Evolutionary conservation across 176 grass and related monocot genomes (phyloP), one percentile per base, ranked within the genome.

Genomic region (Oryza brachyantha): DNA sequence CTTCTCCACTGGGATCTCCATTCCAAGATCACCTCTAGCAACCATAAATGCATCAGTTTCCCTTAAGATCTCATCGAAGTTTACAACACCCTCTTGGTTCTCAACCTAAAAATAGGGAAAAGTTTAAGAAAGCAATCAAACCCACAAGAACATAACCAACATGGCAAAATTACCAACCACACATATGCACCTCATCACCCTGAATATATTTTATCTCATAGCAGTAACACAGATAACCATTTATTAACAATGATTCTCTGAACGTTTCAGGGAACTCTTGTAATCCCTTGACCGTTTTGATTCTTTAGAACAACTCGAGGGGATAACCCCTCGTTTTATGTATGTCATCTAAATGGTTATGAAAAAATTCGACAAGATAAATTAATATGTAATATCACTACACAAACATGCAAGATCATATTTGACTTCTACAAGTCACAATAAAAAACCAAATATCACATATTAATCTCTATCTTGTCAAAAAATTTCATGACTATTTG

Each of bases 1-100:
- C 87, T 97, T 97, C 72, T 93, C 94, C 7, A 97, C 91, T 42
- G 91, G 91, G 68, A 97, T 97, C 84, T 97, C 94, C 94, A 93
- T 97, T 71, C 94, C 94, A 60, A 97, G 88, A 83, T 97, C 94
- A 82, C 94, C 94, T 36, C 94, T 76, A 9, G 91, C 91, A 91
- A 97, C 94, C 94, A 93, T 97, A 78, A 91, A 97, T 13, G 88
- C 78, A 78, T 97, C 94, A 21, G 94, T 97, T 88, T 93, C 94
- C 66, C 91, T 90, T 77, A 97, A 76, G 43, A 97, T 97, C 8
- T 97, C 91, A 52, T 93, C 91, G 19, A 97, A 97, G 81, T 97
- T 97, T 12, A 97, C 77, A 72, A 97, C 91, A 22, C 94, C 94
- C 68, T 97, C 94, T 79, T 97, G 94, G 82, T 93, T 97, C 61